These are phyloP conservation scores for Fusarium odoratissimum DNA, from an alignment of 2,329 filamentous ascomycete species.

Conservation along the genomic window DNA sequence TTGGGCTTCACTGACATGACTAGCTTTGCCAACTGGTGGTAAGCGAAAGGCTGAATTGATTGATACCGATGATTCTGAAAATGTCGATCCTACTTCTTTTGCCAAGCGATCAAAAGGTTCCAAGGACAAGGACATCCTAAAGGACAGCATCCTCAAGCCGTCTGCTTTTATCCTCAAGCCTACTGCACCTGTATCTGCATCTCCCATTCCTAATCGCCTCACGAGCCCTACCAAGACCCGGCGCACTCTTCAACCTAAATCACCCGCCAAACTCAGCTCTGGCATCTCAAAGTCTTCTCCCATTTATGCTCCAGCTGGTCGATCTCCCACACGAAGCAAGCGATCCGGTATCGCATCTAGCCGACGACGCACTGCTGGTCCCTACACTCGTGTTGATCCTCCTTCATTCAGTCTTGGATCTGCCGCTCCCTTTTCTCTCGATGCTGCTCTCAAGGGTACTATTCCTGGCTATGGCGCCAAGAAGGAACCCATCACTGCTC, in stretches of 20 bases:
- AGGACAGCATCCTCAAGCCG: constrained; percentile 61
- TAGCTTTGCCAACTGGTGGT: constrained; percentile 57
- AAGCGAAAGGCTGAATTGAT: constrained; percentile 70
- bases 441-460: constrained; percentile 83
- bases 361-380: constrained; percentile 72
- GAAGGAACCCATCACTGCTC: constrained; percentile 41
- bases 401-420: constrained; percentile 67
- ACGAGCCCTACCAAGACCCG: constrained; percentile 52
- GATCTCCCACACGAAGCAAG: constrained; percentile 80
- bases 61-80: constrained; percentile 67
- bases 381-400: constrained; percentile 77
- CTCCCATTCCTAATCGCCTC: constrained; percentile 46
- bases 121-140: constrained; percentile 38
- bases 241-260: constrained; percentile 64
- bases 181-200: constrained; percentile 44
- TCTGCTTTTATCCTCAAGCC: constrained; percentile 60
- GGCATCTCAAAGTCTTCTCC: constrained; percentile 62
- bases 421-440: constrained; percentile 82
- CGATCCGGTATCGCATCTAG: constrained; percentile 75
- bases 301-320: constrained; percentile 77
- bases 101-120: constrained; percentile 69
- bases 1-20: constrained; percentile 25
- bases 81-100: constrained; percentile 68
- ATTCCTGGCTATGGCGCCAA: constrained; percentile 68
- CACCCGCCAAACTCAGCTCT: constrained; percentile 62